These are phyloP conservation scores for Hemileia vastatrix DNA, from an alignment of 1,284 basidiomycete species.

Conservation along the genomic window DNA sequence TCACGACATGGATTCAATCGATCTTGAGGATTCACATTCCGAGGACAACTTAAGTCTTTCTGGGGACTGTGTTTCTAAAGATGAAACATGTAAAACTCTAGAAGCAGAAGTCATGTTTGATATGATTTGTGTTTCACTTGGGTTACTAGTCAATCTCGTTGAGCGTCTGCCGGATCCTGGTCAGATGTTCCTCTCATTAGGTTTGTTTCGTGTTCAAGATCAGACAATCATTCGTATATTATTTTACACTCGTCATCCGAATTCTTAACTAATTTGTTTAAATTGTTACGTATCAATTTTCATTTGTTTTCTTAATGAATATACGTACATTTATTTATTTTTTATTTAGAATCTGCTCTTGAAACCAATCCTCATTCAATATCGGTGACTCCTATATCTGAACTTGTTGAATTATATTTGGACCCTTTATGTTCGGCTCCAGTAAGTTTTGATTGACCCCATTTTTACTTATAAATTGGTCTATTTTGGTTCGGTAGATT, in stretches of 20 bases:
- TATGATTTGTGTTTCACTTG: conserved; percentile 12
- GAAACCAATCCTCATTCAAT: not conserved
- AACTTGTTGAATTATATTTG: conserved; percentile 8
- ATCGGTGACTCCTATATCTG: not conserved
- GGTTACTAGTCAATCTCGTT: conserved; percentile 14
- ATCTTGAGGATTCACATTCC: not conserved
- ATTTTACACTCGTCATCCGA: no score
- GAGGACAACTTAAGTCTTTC: not conserved
- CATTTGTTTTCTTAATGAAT: not conserved
- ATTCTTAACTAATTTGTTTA: no score
- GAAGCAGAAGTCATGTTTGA: conserved; percentile 15
- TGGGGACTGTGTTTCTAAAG: not conserved
- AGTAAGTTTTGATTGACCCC: no score
- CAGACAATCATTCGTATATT: no score
- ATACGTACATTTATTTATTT: not conserved
- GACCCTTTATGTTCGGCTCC: conserved; percentile 7
- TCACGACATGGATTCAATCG: not conserved
- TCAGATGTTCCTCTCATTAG: not conserved
- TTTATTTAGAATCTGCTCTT: not conserved
- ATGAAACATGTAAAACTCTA: not conserved
- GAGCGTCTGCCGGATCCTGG: conserved; percentile 1
- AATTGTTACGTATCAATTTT: no score
- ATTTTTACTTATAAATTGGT: no score
- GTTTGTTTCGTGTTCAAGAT: not conserved
- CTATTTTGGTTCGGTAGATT: no score